Conservation (phyloP, 768 basidiomycete genomes). For the Auriscalpium microsporum region DNA sequence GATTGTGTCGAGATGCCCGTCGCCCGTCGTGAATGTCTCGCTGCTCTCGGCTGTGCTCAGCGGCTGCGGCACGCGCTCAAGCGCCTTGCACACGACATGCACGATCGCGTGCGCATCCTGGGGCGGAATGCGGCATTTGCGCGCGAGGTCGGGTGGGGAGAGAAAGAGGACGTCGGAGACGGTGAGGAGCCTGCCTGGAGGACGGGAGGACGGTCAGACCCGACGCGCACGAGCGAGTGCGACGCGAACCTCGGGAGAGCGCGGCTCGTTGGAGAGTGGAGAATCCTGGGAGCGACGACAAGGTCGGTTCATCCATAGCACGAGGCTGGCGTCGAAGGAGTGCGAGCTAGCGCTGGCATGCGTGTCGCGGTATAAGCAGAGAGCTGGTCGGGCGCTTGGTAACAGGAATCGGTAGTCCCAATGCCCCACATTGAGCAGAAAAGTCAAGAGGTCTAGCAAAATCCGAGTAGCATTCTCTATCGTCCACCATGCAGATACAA, state of each 20-base stretch:
- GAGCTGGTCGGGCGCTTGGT: too few species aligned
- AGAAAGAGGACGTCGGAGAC: slow-evolving; percentile 43
- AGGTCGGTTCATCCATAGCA: too few species aligned
- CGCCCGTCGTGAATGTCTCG: slow-evolving; percentile 65
- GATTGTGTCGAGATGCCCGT: slow-evolving; percentile 52
- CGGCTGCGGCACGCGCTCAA: slow-evolving; percentile 29
- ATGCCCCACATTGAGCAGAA: too few species aligned
- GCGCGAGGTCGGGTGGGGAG: slow-evolving; percentile 43
- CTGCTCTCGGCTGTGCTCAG: slow-evolving; percentile 36
- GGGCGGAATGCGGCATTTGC: slow-evolving; percentile 43
- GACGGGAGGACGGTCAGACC: background rate
- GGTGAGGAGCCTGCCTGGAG: slow-evolving; percentile 40
- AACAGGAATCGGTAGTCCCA: too few species aligned
- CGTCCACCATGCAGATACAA: too few species aligned
- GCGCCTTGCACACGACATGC: slow-evolving; percentile 37
- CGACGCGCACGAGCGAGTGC: background rate
- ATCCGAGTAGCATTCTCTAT: too few species aligned
- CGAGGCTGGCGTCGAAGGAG: too few species aligned
- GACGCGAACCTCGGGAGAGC: background rate
- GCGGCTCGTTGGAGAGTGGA: background rate
- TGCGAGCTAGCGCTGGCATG: too few species aligned
- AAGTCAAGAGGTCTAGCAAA: too few species aligned
- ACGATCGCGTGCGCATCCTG: slow-evolving; percentile 44
- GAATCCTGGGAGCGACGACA: too few species aligned
- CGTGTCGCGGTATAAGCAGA: too few species aligned